phyloP scores from a whole-genome alignment of 768 basidiomycete genomes.

The Hygrophoropsis aurantiaca region DNA sequence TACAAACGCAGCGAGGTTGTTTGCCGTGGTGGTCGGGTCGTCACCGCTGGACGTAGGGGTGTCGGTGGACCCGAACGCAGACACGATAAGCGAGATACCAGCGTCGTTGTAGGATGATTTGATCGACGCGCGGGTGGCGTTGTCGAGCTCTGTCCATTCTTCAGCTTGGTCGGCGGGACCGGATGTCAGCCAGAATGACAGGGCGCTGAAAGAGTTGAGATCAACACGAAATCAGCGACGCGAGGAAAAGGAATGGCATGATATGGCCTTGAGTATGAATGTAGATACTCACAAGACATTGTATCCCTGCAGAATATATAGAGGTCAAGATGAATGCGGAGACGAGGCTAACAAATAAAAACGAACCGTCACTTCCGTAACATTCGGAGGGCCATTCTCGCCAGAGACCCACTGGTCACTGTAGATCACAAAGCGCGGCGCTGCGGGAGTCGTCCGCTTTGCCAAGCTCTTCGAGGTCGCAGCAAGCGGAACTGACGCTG shows the following conservation, averaged over 20 bases:
- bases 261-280: no score
- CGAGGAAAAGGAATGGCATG: conserved; percentile 4
- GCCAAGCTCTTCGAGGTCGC: not conserved
- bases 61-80: conserved; percentile 56
- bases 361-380: conserved; percentile 30
- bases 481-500: not conserved
- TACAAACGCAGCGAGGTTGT: conserved; percentile 66
- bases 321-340: not conserved
- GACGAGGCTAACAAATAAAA: not conserved
- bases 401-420: conserved; percentile 38
- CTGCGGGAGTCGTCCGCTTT: conserved; percentile 16
- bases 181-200: conserved; percentile 54
- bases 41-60: conserved; percentile 55
- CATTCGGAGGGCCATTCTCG: conserved; percentile 36
- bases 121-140: conserved; percentile 43
- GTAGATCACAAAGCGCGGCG: conserved; percentile 42
- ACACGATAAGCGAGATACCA: conserved; percentile 63
- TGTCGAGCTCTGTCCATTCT: conserved; percentile 52
- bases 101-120: conserved; percentile 55
- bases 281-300: conserved; percentile 54
- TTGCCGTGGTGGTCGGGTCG: conserved; percentile 63
- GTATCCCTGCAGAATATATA: conserved; percentile 45
- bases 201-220: conserved; percentile 34
- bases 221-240: conserved; percentile 2
- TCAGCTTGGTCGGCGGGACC: conserved; percentile 62